phyloP scores from a whole-genome alignment of 139 green algal species.

The Tetradesmus lagerheimii region DNA sequence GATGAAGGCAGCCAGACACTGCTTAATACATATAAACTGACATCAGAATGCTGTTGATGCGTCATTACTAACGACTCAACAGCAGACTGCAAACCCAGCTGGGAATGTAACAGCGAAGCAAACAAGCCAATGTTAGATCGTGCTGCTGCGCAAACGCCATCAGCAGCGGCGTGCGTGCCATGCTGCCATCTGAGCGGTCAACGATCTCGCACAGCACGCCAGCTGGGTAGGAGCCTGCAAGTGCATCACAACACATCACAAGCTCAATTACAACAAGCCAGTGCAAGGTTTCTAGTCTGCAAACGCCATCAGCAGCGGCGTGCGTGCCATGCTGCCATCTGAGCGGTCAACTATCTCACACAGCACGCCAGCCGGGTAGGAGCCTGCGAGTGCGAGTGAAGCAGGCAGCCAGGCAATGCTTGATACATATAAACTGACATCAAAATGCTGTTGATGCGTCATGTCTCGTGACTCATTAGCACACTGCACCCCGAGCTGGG shows the following conservation, averaged over 20 bases:
- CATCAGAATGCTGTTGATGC: too few relatives aligned
- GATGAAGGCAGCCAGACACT: slow-evolving; percentile 69
- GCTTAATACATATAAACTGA: too few relatives aligned
- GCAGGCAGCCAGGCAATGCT: slow-evolving; percentile 71
- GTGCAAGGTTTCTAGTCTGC: too few relatives aligned
- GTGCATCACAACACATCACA: too few relatives aligned
- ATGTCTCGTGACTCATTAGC: too few relatives aligned
- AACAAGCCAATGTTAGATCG: too few relatives aligned
- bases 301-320: slow-evolving; percentile 87
- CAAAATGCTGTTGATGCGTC: too few relatives aligned
- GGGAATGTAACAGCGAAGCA: too few relatives aligned
- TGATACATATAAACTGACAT: too few relatives aligned
- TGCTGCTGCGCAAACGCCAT: slow-evolving; percentile 85
- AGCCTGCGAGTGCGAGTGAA: slow-evolving; percentile 71
- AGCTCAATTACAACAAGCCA: too few relatives aligned
- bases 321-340: slow-evolving; percentile 90
- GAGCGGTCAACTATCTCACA: too few relatives aligned
- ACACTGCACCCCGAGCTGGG: neutral
- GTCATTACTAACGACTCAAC: too few relatives aligned
- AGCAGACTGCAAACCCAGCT: neutral
- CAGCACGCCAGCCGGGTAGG: slow-evolving; percentile 91
- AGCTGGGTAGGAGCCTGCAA: slow-evolving; percentile 87
- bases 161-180: slow-evolving; percentile 89
- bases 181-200: slow-evolving; percentile 84
- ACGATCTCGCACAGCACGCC: slow-evolving; percentile 98